These are phyloP conservation scores for Aotearoamyces nothofagi DNA, from an alignment of 2,329 filamentous ascomycete genomes.

Conservation along the genomic window DNA sequence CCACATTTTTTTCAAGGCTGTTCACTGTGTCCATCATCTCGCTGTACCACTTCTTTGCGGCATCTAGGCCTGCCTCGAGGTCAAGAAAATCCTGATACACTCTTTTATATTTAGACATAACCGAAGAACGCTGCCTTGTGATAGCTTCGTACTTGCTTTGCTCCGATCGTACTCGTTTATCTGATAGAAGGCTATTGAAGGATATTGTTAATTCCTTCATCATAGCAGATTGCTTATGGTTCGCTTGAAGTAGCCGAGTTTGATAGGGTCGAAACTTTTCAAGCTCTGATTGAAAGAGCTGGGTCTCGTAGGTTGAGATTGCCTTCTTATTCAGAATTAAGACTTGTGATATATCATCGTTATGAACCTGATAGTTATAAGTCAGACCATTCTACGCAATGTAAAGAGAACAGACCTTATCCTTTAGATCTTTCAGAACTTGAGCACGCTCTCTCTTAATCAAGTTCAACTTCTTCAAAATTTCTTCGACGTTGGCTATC, in stretches of 20 bases:
- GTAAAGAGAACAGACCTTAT: slow-evolving; percentile 60
- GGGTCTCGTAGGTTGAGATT: slow-evolving; percentile 78
- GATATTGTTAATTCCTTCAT: slow-evolving; percentile 88
- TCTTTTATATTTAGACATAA: slow-evolving; percentile 77
- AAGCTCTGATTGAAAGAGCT: slow-evolving; percentile 90
- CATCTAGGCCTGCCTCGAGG: slow-evolving; percentile 68
- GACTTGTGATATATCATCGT: slow-evolving; percentile 94
- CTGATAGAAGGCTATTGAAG: slow-evolving; percentile 79
- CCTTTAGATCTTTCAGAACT: slow-evolving; percentile 90
- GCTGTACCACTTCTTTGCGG: slow-evolving; percentile 83
- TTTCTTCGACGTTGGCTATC: slow-evolving; percentile 75
- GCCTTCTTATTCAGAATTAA: slow-evolving; percentile 97
- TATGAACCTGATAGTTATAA: slow-evolving; percentile 52
- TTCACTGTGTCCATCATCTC: slow-evolving; percentile 95
- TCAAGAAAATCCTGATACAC: slow-evolving; percentile 89
- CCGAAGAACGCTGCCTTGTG: slow-evolving; percentile 65
- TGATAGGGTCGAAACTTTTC: slow-evolving; percentile 94
- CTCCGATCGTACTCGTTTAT: slow-evolving; percentile 84
- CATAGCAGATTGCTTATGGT: slow-evolving; percentile 84
- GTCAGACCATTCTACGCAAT: slow-evolving; percentile 5
- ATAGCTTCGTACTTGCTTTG: slow-evolving; percentile 90
- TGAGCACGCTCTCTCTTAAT: slow-evolving; percentile 86
- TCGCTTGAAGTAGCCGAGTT: slow-evolving; percentile 78
- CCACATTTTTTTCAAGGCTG: slow-evolving; percentile 87
- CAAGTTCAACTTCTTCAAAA: slow-evolving; percentile 79